Evolutionary conservation across 164 flowering plant genomes (phyloP).

Genomic region (Liquidambar formosana): DNA sequence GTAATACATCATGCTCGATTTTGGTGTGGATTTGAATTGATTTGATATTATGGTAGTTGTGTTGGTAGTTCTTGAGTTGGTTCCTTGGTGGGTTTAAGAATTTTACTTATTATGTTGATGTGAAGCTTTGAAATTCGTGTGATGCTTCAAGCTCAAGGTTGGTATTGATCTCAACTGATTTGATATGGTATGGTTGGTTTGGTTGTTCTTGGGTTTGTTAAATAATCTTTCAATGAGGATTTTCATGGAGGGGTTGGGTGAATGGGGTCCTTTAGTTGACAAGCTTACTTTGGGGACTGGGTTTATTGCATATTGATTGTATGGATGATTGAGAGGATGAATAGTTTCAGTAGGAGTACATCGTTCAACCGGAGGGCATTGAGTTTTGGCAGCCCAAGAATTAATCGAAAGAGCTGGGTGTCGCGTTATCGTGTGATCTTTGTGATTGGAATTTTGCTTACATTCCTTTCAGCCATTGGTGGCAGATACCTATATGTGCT

Average conservation of each 20-base stretch:
- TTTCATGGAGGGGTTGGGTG: background rate
- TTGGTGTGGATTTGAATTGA: background rate
- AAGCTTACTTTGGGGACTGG: background rate
- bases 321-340: slow-evolving; percentile 38
- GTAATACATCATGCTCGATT: background rate
- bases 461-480: slow-evolving; percentile 40
- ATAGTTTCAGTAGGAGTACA: slow-evolving; percentile 37
- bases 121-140: background rate
- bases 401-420: slow-evolving; percentile 33
- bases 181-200: background rate
- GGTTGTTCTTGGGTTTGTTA: background rate
- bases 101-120: background rate
- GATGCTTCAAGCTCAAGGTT: background rate
- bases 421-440: slow-evolving; percentile 37
- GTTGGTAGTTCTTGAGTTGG: background rate
- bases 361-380: slow-evolving; percentile 47
- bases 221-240: background rate
- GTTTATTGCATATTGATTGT: background rate
- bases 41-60: background rate
- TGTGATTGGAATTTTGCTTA: slow-evolving; percentile 36
- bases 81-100: background rate
- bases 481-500: slow-evolving; percentile 53
- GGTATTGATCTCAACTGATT: background rate
- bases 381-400: slow-evolving; percentile 43
- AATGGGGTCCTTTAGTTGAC: background rate